Base-by-base conservation (phyloP, 2,329 filamentous ascomycete species). In the Exophiala phaeomuriformis region DNA sequence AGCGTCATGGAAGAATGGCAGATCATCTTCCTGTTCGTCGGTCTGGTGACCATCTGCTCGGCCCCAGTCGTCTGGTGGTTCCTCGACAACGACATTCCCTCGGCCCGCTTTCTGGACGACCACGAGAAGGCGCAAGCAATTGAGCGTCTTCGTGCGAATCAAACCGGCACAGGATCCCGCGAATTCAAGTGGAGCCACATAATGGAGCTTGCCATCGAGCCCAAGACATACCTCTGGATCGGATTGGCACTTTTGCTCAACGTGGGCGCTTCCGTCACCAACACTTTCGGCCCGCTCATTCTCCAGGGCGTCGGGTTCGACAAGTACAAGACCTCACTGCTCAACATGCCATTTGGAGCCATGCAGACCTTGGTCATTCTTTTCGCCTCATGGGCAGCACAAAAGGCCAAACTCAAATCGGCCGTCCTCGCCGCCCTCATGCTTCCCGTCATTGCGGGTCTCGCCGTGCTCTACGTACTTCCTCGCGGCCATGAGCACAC, bases 331-430 rank as follows among this genome's bases (percentile, higher is more conserved):
- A 79, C 81, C 0, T 80, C 77, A 3, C 69, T 86, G 3, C 73
- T 86, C 12, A 85, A 83, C 64, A 85, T 86, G 59, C 83, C 83
- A 0, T 85, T 85, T 55, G 83, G 83, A 1, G 76, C 75, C 0
- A 66, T 85, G 4, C 83, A 86, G 64, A 71, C 79, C 32, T 63
- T 81, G 5, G 69, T 83, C 45, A 83, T 86, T 52, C 66, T 86
- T 2, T 64, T 78, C 4, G 73, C 76, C 0, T 81, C 82, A 0
- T 85, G 75, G 58, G 72, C 81, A 0, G 81, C 81, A 0, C 76
- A 80, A 51, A 77, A 74, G 8, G 75, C 76, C 33, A 75, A 75
- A 0, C 64, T 79, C 59, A 87, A 87, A 68, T 78, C 76, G 0
- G 68, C 68, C 2, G 69, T 85, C 12, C 69, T 86, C 6, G 69